These are phyloP conservation scores for Cercophora samala DNA, from an alignment of 495 filamentous ascomycete species.

Conservation along the genomic window DNA sequence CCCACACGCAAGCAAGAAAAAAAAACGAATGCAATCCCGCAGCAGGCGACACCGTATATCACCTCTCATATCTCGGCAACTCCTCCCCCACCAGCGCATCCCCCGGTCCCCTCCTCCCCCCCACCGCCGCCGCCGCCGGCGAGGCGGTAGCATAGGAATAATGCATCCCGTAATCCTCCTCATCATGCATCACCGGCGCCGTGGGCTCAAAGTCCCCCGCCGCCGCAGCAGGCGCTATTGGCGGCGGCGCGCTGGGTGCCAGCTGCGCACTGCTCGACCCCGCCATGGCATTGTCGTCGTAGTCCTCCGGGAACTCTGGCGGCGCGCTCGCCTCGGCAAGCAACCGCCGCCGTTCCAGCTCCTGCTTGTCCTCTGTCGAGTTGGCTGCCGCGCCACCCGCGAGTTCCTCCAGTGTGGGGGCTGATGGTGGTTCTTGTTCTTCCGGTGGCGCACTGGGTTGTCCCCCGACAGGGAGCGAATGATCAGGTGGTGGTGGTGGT, in stretches of 20 bases:
- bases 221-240: conserved; percentile 10
- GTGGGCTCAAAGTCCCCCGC: conserved; percentile 46
- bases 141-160: conserved; percentile 32
- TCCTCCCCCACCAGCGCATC: conserved; percentile 31
- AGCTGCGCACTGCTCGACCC: conserved; percentile 15
- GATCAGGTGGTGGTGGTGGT: not conserved
- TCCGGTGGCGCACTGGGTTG: conserved; percentile 10
- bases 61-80: conserved; percentile 38
- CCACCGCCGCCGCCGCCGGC: conserved; percentile 19
- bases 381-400: conserved; percentile 35
- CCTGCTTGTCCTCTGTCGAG: conserved; percentile 75
- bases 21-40: not conserved
- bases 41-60: conserved; percentile 9
- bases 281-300: conserved; percentile 32
- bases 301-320: conserved; percentile 47
- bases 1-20: not conserved
- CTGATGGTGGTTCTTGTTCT: conserved; percentile 35
- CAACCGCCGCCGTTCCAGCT: conserved; percentile 72
- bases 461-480: not conserved
- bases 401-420: conserved; percentile 47
- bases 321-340: conserved; percentile 72
- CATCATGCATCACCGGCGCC: conserved; percentile 61
- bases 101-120: conserved; percentile 23
- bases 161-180: conserved; percentile 48
- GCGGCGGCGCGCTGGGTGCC: conserved; percentile 20